Evolutionary conservation across 306 rosid genomes (phyloP).

Genomic region (Clitoria ternatea): DNA sequence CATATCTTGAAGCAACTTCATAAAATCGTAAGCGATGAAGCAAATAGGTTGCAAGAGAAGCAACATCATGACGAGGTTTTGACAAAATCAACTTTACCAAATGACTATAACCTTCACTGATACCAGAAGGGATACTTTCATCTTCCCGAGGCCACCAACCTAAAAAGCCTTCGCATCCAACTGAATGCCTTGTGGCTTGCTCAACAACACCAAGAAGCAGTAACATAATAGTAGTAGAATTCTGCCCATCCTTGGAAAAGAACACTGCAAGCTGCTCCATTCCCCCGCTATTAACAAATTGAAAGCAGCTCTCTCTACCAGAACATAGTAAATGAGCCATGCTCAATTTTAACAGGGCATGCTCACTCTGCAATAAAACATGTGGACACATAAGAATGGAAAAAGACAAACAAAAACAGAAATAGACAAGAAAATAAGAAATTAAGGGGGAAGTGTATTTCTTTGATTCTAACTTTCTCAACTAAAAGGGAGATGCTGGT

Average conservation of each 20-base stretch:
- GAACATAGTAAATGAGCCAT: conserved; percentile 90
- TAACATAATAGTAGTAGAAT: conserved; percentile 56
- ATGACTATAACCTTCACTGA: conserved; percentile 77
- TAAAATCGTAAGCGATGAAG: conserved; percentile 85
- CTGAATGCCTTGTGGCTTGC: conserved; percentile 76
- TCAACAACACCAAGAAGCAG: conserved; percentile 87
- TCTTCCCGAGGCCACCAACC: conserved; percentile 99
- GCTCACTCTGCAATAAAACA: conserved; percentile 64
- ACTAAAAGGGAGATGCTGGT: conserved; percentile 2
- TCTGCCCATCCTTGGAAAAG: conserved; percentile 48
- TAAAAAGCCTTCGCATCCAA: conserved; percentile 93
- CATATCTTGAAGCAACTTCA: conserved; percentile 87
- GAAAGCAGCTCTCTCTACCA: conserved; percentile 83
- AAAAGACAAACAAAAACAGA: neutral
- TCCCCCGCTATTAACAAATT: conserved; percentile 83
- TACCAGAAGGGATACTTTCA: conserved; percentile 62
- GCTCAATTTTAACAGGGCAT: conserved; percentile 71
- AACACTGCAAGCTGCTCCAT: conserved; percentile 67
- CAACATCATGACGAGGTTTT: conserved; percentile 86
- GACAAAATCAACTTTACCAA: conserved; percentile 76
- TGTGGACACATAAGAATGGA: conserved; percentile 1
- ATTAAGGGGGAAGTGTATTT: neutral
- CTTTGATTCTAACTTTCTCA: conserved; percentile 2
- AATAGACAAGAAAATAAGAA: conserved; percentile 13
- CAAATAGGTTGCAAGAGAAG: conserved; percentile 76